Base-by-base conservation (phyloP, 2,329 filamentous ascomycete species). In the Pyricularia sp. region DNA sequence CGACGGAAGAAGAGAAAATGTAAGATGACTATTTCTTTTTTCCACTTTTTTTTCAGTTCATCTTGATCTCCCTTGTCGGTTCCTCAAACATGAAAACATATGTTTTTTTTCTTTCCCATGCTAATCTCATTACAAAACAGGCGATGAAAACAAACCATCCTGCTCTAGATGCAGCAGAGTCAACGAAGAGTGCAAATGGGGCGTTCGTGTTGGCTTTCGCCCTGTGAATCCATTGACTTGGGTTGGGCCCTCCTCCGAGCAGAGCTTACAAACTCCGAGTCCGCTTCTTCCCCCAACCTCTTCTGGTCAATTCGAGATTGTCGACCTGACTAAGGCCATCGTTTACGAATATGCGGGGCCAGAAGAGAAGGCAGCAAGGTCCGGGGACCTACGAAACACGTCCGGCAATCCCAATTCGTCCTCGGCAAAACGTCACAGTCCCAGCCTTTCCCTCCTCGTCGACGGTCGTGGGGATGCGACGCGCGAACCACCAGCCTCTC, bases 201-300 rank as follows among this genome's bases (percentile, higher is more conserved):
- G 25, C 11, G 42, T 68, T 20, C 66, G 66, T n/a, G 66, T 68
- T 23, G 61, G 50, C n/a, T 68, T 68, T 25, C 50, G 59, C 26
- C 50, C 66, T 11, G 66, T 68, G 50, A 68, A 68, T 17, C 33
- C 66, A 31, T 28, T 68, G 42, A 68, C 66, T 6, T 17, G 66
- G 66, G 33, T n/a, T 26, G 33, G 50, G 9, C 30, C 66, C 2
- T 36, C 33, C 11, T 59, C 66, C 12, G 55, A 50, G 42, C 17
- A 50, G 42, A 50, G 17, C 42, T 50, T 50, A 50, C 42, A 50
- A 5, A n/a, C 6, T n/a, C 42, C 33, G 33, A 36, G 33, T 36
- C 33, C 33, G 33, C 33, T 36, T 1, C 33, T 36, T 36, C 33
- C 26, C 28, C 64, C 20, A 30, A 9, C 64, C 17, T 50, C 6